phyloP scores from a whole-genome alignment of 768 basidiomycete species.

The Lanmaoa pseudosensibilis region DNA sequence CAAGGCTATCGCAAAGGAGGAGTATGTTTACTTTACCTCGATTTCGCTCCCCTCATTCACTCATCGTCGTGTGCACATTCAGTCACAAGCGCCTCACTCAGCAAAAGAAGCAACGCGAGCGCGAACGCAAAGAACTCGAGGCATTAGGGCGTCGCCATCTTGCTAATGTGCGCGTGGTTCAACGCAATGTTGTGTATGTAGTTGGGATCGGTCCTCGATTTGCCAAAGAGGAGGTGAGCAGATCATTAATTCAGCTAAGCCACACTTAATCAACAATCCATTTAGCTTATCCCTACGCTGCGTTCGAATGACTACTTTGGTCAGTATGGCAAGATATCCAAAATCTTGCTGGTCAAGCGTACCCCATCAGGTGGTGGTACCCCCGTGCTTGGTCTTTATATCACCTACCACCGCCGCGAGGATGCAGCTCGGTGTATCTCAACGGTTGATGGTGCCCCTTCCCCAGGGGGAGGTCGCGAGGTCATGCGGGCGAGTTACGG shows the following conservation, averaged over 20 bases:
- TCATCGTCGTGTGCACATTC: constrained; percentile 16
- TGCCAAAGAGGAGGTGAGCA: constrained; percentile 90
- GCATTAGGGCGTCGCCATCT: constrained; percentile 79
- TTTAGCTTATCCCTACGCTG: constrained; percentile 83
- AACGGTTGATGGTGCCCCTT: constrained; percentile 88
- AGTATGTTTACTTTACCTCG: constrained; percentile 57
- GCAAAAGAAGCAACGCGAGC: constrained; percentile 92
- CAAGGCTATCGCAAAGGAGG: constrained; percentile 92
- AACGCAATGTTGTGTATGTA: constrained; percentile 94
- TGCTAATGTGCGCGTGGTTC: constrained; percentile 93
- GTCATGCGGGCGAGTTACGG: constrained; percentile 93
- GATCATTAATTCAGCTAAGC: background rate
- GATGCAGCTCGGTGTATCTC: constrained; percentile 92
- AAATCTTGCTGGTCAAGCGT: constrained; percentile 91
- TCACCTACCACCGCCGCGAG: constrained; percentile 91
- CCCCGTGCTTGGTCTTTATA: constrained; percentile 89
- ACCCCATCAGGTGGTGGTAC: constrained; percentile 69
- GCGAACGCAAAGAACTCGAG: constrained; percentile 94
- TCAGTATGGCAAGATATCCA: constrained; percentile 96
- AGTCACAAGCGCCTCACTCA: constrained; percentile 95
- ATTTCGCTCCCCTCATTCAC: constrained; percentile 6
- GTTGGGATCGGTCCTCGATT: constrained; percentile 92
- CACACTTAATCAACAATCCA: constrained; percentile 1
- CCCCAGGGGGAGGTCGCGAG: constrained; percentile 87
- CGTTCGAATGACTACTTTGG: constrained; percentile 97